Base-by-base conservation (phyloP, 129 eudicot genomes). In the Flaveria trinervia region DNA sequence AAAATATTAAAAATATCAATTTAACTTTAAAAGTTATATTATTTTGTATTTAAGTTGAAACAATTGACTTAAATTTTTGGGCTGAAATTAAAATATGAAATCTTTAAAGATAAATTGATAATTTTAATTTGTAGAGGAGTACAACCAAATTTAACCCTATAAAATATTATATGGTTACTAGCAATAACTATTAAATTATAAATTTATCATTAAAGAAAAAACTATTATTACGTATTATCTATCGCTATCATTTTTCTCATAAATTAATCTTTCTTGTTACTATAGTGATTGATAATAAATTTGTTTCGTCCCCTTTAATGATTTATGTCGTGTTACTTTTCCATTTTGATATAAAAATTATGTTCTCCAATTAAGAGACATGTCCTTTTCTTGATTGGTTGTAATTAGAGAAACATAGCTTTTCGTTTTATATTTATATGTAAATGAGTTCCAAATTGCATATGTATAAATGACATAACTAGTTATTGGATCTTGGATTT, bases 321-420 rank as follows among this genome's bases (percentile, higher is more conserved):
- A 60, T 60, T 60, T 12, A 10, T 60, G 67, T 25, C 41, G 41
- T 60, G 10, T 25, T 60, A 60, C 67, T 60, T 60, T 60, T 60
- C 67, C 41, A 60, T 13, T 48, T 25, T 49, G 23, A 49, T 18
- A 48, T 48, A 48, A 70, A 70, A 49, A 48, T 49, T 48, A 70
- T 70, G 56, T 49, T 26, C 61, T 25, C 74, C 60, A 8, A 25
- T 25, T 70, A 70, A 48, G 74, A 48, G 74, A 70, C 74, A 25
- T 8, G 25, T 70, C 74, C 11, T 70, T 70, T 70, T 70, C 60
- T 70, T 70, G 74, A 48, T 25, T 9, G 60, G 67, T 60, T 13
- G 66, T 60, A 60, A 60, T 25, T 60, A 60, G 64, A 23, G 67
- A 60, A 25, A 36, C 67, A 9, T 15, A 48, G 2, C 45, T 48